phyloP scores from a whole-genome alignment of 78 protist species.

The Monocercomonoides exilis region DNA sequence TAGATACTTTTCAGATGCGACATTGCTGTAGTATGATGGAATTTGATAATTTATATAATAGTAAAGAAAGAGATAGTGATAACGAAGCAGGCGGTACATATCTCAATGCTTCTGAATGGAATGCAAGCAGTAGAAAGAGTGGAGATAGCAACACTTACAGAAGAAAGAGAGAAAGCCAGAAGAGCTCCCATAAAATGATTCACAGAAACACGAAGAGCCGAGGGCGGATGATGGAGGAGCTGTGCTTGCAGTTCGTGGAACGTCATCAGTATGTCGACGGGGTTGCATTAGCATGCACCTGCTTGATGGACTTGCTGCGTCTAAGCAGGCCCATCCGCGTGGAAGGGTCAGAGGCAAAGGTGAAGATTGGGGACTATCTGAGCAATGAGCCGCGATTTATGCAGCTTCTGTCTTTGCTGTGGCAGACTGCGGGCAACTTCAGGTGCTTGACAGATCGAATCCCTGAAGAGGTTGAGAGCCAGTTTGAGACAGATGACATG shows the following conservation, averaged over 20 bases:
- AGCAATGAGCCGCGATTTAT: background rate
- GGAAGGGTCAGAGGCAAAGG: no score
- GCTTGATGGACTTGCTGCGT: background rate
- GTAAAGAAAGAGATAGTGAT: no score
- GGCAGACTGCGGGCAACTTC: background rate
- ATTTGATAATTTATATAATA: no score
- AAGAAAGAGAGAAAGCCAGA: background rate
- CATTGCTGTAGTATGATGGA: background rate
- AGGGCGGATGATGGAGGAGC: background rate
- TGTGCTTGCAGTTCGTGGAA: background rate
- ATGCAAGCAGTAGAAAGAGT: background rate
- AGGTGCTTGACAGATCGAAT: background rate
- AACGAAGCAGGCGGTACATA: no score
- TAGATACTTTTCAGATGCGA: background rate
- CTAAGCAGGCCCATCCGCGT: background rate
- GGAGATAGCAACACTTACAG: background rate
- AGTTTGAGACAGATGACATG: background rate
- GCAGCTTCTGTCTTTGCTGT: background rate
- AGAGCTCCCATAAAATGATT: background rate
- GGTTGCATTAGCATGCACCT: background rate
- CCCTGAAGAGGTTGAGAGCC: background rate
- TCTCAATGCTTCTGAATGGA: background rate
- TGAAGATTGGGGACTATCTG: no score
- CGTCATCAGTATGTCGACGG: background rate
- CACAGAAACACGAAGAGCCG: background rate